These are phyloP conservation scores for Royoungia palumana DNA, from an alignment of 768 basidiomycete species.

Conservation along the genomic window DNA sequence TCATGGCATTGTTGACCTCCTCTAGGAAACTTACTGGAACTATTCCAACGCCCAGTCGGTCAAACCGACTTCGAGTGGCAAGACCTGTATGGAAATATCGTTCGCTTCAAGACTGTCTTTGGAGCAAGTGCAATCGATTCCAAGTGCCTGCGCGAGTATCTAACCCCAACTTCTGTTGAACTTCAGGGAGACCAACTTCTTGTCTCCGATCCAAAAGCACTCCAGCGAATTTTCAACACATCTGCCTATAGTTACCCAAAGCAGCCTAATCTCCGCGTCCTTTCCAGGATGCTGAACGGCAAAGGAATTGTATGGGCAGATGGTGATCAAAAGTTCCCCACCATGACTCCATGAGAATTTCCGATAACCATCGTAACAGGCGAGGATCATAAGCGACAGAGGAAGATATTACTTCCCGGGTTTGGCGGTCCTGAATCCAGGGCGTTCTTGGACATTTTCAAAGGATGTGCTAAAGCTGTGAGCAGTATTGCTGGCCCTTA, in stretches of 20 bases:
- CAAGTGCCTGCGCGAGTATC: neutral
- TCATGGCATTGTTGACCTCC: constrained; percentile 1
- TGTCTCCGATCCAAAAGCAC: constrained; percentile 47
- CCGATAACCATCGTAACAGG: constrained; percentile 15
- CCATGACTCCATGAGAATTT: constrained; percentile 12
- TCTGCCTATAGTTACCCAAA: constrained; percentile 41
- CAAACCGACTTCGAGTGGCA: constrained; percentile 31
- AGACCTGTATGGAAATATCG: constrained; percentile 25
- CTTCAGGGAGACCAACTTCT: constrained; percentile 43
- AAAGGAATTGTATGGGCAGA: constrained; percentile 40
- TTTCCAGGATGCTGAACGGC: constrained; percentile 24
- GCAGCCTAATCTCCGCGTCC: constrained; percentile 23
- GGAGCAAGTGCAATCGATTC: constrained; percentile 12
- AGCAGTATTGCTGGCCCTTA: neutral
- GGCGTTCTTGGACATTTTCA: constrained; percentile 49
- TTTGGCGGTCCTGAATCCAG: constrained; percentile 52
- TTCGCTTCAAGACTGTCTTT: constrained; percentile 28
- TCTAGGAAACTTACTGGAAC: constrained; percentile 16
- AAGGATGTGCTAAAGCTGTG: constrained; percentile 31
- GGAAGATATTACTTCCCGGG: constrained; percentile 53
- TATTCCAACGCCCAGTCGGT: constrained; percentile 27
- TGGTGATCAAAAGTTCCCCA: constrained; percentile 21
- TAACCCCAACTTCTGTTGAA: constrained; percentile 6
- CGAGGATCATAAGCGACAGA: constrained; percentile 50
- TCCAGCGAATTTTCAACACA: constrained; percentile 37